Evolutionary conservation across 768 basidiomycete genomes (phyloP).

Genomic region (Leccinum disarticulatum): DNA sequence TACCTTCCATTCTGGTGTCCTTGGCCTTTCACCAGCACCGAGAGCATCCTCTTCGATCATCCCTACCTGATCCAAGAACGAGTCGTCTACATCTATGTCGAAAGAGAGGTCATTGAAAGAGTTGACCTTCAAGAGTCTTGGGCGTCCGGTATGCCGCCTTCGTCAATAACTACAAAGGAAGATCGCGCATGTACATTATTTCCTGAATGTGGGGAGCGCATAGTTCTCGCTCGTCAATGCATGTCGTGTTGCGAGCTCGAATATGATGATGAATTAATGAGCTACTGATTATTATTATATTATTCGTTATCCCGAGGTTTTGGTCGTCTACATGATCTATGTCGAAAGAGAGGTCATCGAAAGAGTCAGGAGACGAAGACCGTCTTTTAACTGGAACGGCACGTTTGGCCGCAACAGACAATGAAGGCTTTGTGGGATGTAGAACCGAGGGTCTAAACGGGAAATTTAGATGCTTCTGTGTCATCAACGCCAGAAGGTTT

Average conservation of each 20-base stretch:
- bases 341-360: too few species aligned
- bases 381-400: slow-evolving; percentile 6
- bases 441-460: slow-evolving; percentile 6
- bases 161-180: not conserved
- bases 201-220: not conserved
- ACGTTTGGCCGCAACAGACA: slow-evolving; percentile 1
- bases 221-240: not conserved
- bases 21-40: slow-evolving; percentile 15
- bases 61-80: slow-evolving; percentile 40
- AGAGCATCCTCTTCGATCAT: slow-evolving; percentile 26
- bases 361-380: slow-evolving; percentile 27
- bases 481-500: slow-evolving; percentile 34
- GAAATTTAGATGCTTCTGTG: slow-evolving; percentile 19
- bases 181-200: not conserved
- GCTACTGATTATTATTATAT: too few species aligned
- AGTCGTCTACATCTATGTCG: slow-evolving; percentile 38
- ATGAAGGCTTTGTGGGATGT: slow-evolving; percentile 8
- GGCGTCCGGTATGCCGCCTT: not conserved
- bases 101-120: slow-evolving; percentile 23
- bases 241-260: too few species aligned
- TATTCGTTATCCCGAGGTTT: too few species aligned
- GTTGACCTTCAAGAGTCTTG: not conserved
- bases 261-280: too few species aligned
- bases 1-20: not conserved
- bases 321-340: too few species aligned